A percentile compares a stretch with the other conserved stretches of the same genome.
Evolutionary conservation across 75 land plant genomes (phyloP).

Genomic region (Pseudotsuga menziesii): DNA sequence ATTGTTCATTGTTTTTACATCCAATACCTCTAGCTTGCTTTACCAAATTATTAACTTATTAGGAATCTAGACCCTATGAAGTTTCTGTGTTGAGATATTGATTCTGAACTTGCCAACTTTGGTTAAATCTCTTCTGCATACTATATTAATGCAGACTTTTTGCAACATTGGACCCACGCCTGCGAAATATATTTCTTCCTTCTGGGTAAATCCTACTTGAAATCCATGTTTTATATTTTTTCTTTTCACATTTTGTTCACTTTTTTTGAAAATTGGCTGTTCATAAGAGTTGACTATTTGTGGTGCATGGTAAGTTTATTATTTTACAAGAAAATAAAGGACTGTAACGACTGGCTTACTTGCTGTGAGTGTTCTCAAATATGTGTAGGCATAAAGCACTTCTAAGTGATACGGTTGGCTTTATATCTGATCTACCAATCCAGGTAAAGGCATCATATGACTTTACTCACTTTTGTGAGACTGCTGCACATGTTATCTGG

Average conservation of each 20-base stretch:
- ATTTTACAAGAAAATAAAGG: background rate
- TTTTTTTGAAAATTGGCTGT: too few relatives aligned
- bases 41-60: too few relatives aligned
- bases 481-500: background rate
- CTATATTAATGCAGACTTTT: conserved; percentile 55
- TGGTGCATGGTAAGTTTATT: background rate
- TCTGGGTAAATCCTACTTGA: conserved; percentile 61
- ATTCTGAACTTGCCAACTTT: background rate
- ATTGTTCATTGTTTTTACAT: background rate
- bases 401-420: conserved; percentile 97
- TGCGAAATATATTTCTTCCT: conserved; percentile 83
- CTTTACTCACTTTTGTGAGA: background rate
- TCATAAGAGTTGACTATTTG: background rate
- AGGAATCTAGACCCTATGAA: too few relatives aligned
- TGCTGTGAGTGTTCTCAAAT: background rate
- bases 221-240: background rate
- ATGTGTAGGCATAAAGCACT: conserved; percentile 65
- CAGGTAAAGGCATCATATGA: conserved; percentile 46
- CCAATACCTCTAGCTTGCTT: too few relatives aligned
- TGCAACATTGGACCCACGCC: conserved; percentile 91
- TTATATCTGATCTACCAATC: conserved; percentile 92
- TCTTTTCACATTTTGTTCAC: background rate
- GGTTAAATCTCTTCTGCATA: background rate
- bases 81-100: background rate
- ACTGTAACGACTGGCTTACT: background rate